phyloP scores from a whole-genome alignment of 129 eudicot genomes.

The Mikania micrantha region DNA sequence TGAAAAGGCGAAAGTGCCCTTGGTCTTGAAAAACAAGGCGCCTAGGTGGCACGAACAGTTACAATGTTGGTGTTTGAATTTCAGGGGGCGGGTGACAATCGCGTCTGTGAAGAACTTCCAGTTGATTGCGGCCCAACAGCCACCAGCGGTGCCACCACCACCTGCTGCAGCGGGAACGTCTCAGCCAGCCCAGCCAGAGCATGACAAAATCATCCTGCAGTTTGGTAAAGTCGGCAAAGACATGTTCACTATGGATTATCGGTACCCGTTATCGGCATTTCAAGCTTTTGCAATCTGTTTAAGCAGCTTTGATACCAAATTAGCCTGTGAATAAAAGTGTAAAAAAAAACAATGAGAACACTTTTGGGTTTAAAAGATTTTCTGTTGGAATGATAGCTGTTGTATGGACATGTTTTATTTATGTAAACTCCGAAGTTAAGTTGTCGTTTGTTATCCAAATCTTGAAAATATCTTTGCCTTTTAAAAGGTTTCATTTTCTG shows the following conservation, averaged over 20 bases:
- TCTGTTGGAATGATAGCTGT: not conserved
- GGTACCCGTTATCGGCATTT: constrained; percentile 70
- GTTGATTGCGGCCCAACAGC: constrained; percentile 57
- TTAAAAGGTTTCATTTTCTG: constrained; percentile 6
- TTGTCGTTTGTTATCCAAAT: constrained; percentile 8
- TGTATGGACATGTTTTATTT: not conserved
- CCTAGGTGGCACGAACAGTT: constrained; percentile 88
- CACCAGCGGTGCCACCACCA: constrained; percentile 13
- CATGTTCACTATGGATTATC: constrained; percentile 70
- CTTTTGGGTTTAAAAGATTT: constrained; percentile 4
- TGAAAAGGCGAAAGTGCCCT: constrained; percentile 45
- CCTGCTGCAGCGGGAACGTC: constrained; percentile 21
- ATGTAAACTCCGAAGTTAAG: constrained; percentile 10
- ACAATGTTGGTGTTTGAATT: constrained; percentile 87
- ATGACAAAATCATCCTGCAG: constrained; percentile 62
- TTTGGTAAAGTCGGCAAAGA: constrained; percentile 73
- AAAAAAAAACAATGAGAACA: constrained; percentile 1
- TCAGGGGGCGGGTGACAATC: constrained; percentile 76
- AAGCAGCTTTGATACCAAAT: constrained; percentile 78
- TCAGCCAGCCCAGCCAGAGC: constrained; percentile 41
- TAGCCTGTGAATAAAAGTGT: constrained; percentile 66
- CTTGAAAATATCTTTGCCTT: constrained; percentile 2
- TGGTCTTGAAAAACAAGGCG: constrained; percentile 74
- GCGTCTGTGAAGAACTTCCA: constrained; percentile 86
- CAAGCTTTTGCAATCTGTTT: constrained; percentile 76